Base-by-base conservation (phyloP, 1,284 basidiomycete species). In the Baeospora myosura region DNA sequence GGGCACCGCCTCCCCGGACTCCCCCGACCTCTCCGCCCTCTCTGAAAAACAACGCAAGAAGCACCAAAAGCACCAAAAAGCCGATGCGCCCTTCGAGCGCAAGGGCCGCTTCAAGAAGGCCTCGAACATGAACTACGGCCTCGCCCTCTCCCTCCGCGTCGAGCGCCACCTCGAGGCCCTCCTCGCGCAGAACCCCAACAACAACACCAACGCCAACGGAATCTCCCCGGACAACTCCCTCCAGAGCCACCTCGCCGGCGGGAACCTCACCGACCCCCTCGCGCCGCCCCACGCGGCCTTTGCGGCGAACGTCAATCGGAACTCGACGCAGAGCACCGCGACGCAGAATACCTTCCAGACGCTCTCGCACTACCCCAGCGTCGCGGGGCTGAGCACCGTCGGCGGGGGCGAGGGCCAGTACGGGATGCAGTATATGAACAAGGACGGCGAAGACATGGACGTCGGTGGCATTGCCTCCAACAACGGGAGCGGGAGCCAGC, bases 101-200 rank as follows among this genome's bases (percentile, higher is more conserved):
- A 78, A 80, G 2, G 88, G 88, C 39, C 76, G 88, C 32, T 91
- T 90, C 69, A 91, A 91, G 71, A 91, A 91, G 62, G 85, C 83
- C 0, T 69, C 26, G 8, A 37, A 18, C 62, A 87, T 92, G 82
- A 93, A 93, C 61, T 90, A 88, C 57, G 87, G 74, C 2, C 74
- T 88, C 23, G 67, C 68, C 38, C 68, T 91, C 4, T 64, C 62
- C 3, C 48, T 70, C 31, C 66, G 76, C 51, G 69, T 79, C 40
- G 88, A 91, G 59, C 71, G 72, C 50, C 75, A 83, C 50, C 71
- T 88, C 28, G 66, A 65, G 26, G 48, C 40, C 11, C 63, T 79
- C 35, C 20, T 84, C 69, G 40, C 63, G 10, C 38, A 14, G n/a
- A 24, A 10, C 34, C 41, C 11, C n/a, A 14, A 32, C 14, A 30